These are phyloP conservation scores for Obelidium mucronatum DNA, from an alignment of 192 early-diverging fungal species.

Conservation along the genomic window DNA sequence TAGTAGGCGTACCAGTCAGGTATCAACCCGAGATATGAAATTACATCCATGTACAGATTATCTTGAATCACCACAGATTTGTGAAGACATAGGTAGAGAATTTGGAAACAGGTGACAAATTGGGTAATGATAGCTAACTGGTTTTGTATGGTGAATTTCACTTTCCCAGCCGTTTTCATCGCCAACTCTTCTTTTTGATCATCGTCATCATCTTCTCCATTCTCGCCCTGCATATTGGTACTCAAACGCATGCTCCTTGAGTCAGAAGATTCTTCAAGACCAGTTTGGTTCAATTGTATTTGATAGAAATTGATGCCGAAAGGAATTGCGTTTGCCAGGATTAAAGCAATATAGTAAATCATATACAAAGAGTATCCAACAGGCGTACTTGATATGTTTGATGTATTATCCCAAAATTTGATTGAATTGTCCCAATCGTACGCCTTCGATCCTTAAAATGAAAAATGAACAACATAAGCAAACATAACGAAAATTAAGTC, in stretches of 20 bases:
- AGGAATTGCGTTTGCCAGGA: constrained; percentile 10
- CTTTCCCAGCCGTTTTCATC: neutral
- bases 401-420: neutral
- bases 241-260: neutral
- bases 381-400: neutral
- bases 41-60: neutral
- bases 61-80: constrained; percentile 15
- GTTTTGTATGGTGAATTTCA: constrained; percentile 15
- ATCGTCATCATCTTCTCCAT: neutral
- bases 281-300: too few relatives aligned
- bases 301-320: constrained; percentile 3
- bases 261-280: neutral
- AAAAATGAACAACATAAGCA: too few relatives aligned
- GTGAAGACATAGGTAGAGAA: constrained; percentile 4
- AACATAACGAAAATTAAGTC: neutral
- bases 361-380: constrained; percentile 1
- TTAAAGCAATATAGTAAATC: neutral
- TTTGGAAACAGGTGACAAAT: constrained; percentile 19
- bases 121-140: constrained; percentile 11
- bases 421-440: neutral
- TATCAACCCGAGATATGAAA: constrained; percentile 17
- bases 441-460: neutral
- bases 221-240: neutral
- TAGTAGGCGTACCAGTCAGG: constrained; percentile 19
- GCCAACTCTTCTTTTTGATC: neutral